Base-by-base conservation (phyloP, 2,329 filamentous ascomycete genomes). In the Colletotrichum sp. region DNA sequence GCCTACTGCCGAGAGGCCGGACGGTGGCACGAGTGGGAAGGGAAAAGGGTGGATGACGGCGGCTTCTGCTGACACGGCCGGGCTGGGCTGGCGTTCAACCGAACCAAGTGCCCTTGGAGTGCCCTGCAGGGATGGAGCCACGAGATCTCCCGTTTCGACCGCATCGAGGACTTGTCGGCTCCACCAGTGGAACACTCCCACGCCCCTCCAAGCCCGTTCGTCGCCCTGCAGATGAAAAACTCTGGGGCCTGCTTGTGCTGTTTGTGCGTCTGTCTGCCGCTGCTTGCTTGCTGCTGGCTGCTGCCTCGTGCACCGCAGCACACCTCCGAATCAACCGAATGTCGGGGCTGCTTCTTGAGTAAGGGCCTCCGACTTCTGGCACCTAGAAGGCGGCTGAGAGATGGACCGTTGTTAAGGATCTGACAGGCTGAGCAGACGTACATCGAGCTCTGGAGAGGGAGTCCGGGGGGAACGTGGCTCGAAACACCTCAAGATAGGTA, bases 141-240 rank as follows among this genome's bases (percentile, higher is more conserved):
- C 74, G 71, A 78, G 77, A 78, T 78, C 77, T 78, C 72, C 77
- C 77, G 77, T 78, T 78, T 78, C 77, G 71, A 77, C 74, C 70
- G 36, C 70, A 76, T 76, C 74, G 65, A 69, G 65, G 59, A 76
- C 65, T 68, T 65, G 57, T 69, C 34, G 74, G 59, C 65, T 66
- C 74, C 75, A 75, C 75, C 71, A 68, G 62, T 75, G 72, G 75
- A 70, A 75, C 71, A 77, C 71, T 75, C 60, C 69, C 57, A 76
- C 73, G 70, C 69, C 68, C 68, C 74, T 74, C 55, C 57, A 63
- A 65, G 49, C 59, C 64, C 74, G 64, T 69, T 39, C 70, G 39
- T 74, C 59, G 59, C 59, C 71, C 60, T 73, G 73, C 71, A 73
- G 59, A 73, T 76, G 64, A 44, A 74, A 76, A 76, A 68, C 36